Base-by-base conservation (phyloP, 2,329 filamentous ascomycete species). In the Fusarium liriodendri region DNA sequence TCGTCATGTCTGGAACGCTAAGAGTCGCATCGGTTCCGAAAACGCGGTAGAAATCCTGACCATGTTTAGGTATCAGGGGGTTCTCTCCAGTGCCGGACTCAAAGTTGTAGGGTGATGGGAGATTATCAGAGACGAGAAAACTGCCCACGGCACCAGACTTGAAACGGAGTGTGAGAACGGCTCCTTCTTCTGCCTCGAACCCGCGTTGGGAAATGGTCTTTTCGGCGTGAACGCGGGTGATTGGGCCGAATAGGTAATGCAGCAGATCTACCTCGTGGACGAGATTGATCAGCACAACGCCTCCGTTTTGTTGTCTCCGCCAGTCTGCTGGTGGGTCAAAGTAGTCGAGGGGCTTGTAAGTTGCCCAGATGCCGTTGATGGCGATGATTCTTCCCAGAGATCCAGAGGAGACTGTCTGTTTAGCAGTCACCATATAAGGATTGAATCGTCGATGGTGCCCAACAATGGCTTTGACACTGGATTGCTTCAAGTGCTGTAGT, bases 371-470 rank as follows among this genome's bases (percentile, higher is more conserved):
- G 0, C 88, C 89, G 60, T 86, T 88, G 5, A 91, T 78, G 2
- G 89, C 89, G 13, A 89, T 83, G 3, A 87, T 70, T 0, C 71
- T 75, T 0, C 89, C 89, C 0, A 91, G 81, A 0, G 78, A 78
- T 0, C 82, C 81, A 0, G 81, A 76, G 0, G 78, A 72, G 1
- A 91, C 71, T 1, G 84, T 79, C 16, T 83, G 72, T 70, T 89
- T 90, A 0, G 88, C 83, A 3, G 86, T 83, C 7, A 84, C 79
- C 6, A 89, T 84, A 76, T 88, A 89, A 0, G 86, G 86, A 73
- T 91, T 90, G 81, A 91, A 91, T 4, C 89, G 85, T 11, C 89
- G 84, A 75, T 91, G 89, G 70, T 91, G 89, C 8, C 89, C 89
- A 2, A 89, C 87, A 1, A 90, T 80, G 1, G 88, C 80, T n/a